Evolutionary conservation across 768 basidiomycete species (phyloP).

Genomic region (Neoboletus brunneissimus): DNA sequence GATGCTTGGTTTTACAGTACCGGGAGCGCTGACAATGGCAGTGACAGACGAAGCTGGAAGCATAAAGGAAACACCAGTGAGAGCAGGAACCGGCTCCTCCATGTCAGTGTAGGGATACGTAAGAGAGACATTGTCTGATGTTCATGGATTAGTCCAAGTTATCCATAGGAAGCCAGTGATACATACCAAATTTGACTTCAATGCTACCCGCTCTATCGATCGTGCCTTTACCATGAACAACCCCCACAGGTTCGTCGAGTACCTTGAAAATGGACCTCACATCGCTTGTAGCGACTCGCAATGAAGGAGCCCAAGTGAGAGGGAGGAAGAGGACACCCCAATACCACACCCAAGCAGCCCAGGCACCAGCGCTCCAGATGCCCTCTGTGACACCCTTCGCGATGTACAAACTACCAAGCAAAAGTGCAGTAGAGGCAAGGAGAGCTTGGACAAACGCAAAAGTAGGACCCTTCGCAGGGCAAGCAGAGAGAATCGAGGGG

Average conservation of each 20-base stretch:
- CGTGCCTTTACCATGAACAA: conserved; percentile 76
- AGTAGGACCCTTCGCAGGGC: background rate
- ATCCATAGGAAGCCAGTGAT: background rate
- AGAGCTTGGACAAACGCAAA: conserved; percentile 61
- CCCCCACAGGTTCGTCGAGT: conserved; percentile 78
- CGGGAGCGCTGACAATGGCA: conserved; percentile 84
- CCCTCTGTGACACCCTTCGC: conserved; percentile 29
- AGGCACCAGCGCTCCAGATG: conserved; percentile 28
- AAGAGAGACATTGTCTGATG: conserved; percentile 77
- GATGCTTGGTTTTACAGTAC: conserved; percentile 80
- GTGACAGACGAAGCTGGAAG: conserved; percentile 85
- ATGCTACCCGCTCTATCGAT: conserved; percentile 71
- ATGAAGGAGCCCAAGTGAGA: conserved; percentile 35
- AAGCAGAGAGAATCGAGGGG: conserved; percentile 8
- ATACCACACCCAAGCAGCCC: conserved; percentile 32
- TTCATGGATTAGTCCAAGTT: background rate
- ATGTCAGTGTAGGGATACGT: conserved; percentile 63
- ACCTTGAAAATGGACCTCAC: conserved; percentile 78
- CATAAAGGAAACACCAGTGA: conserved; percentile 81
- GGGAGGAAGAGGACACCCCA: conserved; percentile 36
- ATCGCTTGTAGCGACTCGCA: conserved; percentile 74
- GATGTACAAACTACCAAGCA: conserved; percentile 53
- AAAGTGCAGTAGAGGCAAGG: conserved; percentile 77
- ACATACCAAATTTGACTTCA: conserved; percentile 83
- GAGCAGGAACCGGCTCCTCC: conserved; percentile 51